These are phyloP conservation scores for Monosporascus sp. DNA, from an alignment of 2,329 filamentous ascomycete genomes.

Conservation along the genomic window DNA sequence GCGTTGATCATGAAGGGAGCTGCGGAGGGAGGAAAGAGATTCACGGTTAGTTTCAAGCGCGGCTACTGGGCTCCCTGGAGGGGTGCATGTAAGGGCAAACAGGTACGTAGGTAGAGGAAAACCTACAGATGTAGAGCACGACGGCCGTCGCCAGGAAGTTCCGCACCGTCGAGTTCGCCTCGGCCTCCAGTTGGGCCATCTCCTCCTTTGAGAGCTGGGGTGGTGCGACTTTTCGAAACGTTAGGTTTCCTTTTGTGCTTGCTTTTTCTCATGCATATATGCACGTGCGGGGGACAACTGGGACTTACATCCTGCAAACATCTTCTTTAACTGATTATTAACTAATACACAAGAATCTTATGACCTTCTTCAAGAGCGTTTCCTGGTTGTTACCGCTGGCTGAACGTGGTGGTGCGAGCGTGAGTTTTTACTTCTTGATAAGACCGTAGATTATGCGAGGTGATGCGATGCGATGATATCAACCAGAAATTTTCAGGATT, in stretches of 20 bases:
- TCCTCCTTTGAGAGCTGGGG: slow-evolving; percentile 66
- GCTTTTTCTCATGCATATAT: not conserved
- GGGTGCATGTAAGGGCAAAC: not conserved
- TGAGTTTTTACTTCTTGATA: too few relatives aligned
- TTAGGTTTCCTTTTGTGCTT: not conserved
- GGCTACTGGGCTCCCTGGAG: not conserved
- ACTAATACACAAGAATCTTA: not conserved
- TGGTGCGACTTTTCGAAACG: slow-evolving; percentile 31
- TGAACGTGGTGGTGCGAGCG: too few relatives aligned
- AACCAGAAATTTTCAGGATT: too few relatives aligned
- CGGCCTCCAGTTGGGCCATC: slow-evolving; percentile 62
- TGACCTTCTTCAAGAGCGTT: not conserved
- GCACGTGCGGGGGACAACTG: not conserved
- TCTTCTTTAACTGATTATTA: slow-evolving; percentile 6
- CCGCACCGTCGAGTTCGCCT: slow-evolving; percentile 63
- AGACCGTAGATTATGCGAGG: too few relatives aligned
- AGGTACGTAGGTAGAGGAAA: not conserved
- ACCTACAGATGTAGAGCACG: slow-evolving; percentile 72
- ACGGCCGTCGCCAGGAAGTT: slow-evolving; percentile 60
- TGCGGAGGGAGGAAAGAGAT: slow-evolving; percentile 17
- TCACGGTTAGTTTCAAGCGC: not conserved
- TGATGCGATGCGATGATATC: too few relatives aligned
- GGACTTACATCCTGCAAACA: slow-evolving; percentile 23
- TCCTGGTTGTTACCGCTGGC: too few relatives aligned
- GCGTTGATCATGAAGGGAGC: slow-evolving; percentile 56